A percentile compares a stretch with the other conserved stretches of the same genome.
phyloP scores from a whole-genome alignment of 768 basidiomycete species.

The Boletus subparvulus region DNA sequence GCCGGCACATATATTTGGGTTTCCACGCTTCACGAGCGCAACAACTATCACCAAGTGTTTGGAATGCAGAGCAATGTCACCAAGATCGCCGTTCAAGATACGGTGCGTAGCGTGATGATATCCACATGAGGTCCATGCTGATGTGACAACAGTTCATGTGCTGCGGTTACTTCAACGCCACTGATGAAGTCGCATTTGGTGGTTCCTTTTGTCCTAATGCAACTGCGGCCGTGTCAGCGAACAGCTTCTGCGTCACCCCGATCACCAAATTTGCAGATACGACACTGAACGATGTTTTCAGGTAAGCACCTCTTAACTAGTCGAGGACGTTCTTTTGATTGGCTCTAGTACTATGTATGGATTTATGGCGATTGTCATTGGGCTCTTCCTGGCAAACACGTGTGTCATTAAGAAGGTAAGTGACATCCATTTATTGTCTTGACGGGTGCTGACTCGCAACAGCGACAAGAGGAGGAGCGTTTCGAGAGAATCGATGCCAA shows the following conservation, averaged over 20 bases:
- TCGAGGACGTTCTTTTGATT: not conserved
- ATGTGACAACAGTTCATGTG: slow-evolving; percentile 57
- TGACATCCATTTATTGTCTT: not conserved
- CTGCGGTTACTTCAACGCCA: slow-evolving; percentile 82
- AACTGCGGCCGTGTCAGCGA: slow-evolving; percentile 33
- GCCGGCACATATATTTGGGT: slow-evolving; percentile 81
- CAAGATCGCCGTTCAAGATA: slow-evolving; percentile 66
- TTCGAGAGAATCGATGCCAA: slow-evolving; percentile 90
- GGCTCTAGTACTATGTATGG: slow-evolving; percentile 64
- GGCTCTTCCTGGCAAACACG: slow-evolving; percentile 74
- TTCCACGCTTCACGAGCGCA: slow-evolving; percentile 70
- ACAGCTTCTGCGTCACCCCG: slow-evolving; percentile 70
- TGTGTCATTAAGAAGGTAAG: slow-evolving; percentile 81
- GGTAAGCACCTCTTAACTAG: slow-evolving; percentile 44
- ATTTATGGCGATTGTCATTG: slow-evolving; percentile 76
- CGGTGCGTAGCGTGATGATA: slow-evolving; percentile 43
- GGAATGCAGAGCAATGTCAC: slow-evolving; percentile 41
- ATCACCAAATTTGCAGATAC: slow-evolving; percentile 66
- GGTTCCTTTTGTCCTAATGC: slow-evolving; percentile 58
- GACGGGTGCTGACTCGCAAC: slow-evolving; percentile 15
- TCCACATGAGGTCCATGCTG: not conserved
- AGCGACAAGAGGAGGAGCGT: slow-evolving; percentile 79
- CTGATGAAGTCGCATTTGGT: slow-evolving; percentile 57
- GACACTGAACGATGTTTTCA: slow-evolving; percentile 80
- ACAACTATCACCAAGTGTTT: slow-evolving; percentile 65